A percentile compares a stretch with the other conserved stretches of the same genome.
Evolutionary conservation across 2,329 filamentous ascomycete species (phyloP).

Genomic region (Exophiala sp.): DNA sequence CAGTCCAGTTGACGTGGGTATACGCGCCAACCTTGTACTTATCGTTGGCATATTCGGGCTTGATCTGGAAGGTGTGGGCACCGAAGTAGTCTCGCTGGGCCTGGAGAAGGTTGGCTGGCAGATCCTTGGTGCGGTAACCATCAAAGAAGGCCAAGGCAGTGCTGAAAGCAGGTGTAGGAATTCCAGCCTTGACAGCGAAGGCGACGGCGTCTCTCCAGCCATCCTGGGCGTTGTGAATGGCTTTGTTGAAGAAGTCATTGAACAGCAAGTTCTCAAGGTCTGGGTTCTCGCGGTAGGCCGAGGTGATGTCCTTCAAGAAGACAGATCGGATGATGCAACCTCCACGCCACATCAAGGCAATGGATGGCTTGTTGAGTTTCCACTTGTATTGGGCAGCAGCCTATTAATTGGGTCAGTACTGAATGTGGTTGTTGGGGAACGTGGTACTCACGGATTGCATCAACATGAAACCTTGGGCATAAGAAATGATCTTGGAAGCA

Average conservation of each 20-base stretch:
- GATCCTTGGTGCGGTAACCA: constrained; percentile 93
- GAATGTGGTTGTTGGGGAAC: constrained; percentile 2
- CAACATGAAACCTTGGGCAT: constrained; percentile 99
- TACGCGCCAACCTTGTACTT: constrained; percentile 83
- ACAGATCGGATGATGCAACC: constrained; percentile 99
- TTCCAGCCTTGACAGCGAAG: constrained; percentile 89
- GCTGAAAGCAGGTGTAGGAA: constrained; percentile 93
- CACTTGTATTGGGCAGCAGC: constrained; percentile 93
- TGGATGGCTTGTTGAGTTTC: constrained; percentile 99
- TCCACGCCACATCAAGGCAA: constrained; percentile 99
- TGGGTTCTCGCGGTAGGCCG: constrained; percentile 89
- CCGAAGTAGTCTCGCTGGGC: constrained; percentile 99
- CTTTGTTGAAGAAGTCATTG: constrained; percentile 99
- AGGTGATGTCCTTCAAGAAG: constrained; percentile 99
- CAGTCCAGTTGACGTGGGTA: constrained; percentile 99
- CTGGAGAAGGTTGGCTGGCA: constrained; percentile 97
- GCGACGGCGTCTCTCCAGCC: constrained; percentile 89
- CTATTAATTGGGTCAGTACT: constrained; percentile 43
- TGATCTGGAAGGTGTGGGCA: constrained; percentile 84
- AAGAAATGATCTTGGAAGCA: constrained; percentile 99
- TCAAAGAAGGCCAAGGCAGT: constrained; percentile 98
- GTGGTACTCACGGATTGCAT: constrained; percentile 79
- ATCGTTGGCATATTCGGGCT: constrained; percentile 71
- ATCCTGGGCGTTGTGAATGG: constrained; percentile 91
- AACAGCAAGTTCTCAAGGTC: constrained; percentile 98